phyloP scores from a whole-genome alignment of 257 asterid genomes.

The Solanum chiquidenum region DNA sequence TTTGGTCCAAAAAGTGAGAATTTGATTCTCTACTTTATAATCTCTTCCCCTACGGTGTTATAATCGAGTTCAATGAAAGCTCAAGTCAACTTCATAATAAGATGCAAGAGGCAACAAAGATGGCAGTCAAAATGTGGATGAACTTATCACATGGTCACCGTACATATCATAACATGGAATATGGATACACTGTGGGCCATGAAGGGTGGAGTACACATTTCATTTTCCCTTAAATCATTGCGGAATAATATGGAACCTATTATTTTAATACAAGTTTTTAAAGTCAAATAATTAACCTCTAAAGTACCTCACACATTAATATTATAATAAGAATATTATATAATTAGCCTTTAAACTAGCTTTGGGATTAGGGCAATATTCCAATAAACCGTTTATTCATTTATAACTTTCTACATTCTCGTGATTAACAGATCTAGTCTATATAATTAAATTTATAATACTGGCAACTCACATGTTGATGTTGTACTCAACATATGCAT shows the following conservation, averaged over 20 bases:
- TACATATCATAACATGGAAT: not conserved
- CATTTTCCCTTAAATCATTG: not conserved
- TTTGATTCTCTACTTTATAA: not conserved
- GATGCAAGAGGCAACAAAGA: not conserved
- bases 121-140: not conserved
- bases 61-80: not conserved
- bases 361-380: not conserved
- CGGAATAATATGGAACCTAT: not conserved
- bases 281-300: not conserved
- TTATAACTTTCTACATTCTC: not conserved
- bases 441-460: not conserved
- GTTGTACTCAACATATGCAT: constrained; percentile 2
- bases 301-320: not conserved
- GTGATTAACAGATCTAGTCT: not conserved
- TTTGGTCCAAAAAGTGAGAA: not conserved
- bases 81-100: not conserved
- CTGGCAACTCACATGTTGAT: constrained; percentile 16
- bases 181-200: not conserved
- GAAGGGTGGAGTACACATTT: not conserved
- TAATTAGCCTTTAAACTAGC: not conserved
- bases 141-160: not conserved
- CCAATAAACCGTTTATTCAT: not conserved
- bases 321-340: not conserved
- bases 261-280: not conserved
- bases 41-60: not conserved